Percentiles rank a stretch among this genome's conserved stretches.
Conservation (phyloP, 768 basidiomycete genomes). For the Cystobasidium ongulense region DNA sequence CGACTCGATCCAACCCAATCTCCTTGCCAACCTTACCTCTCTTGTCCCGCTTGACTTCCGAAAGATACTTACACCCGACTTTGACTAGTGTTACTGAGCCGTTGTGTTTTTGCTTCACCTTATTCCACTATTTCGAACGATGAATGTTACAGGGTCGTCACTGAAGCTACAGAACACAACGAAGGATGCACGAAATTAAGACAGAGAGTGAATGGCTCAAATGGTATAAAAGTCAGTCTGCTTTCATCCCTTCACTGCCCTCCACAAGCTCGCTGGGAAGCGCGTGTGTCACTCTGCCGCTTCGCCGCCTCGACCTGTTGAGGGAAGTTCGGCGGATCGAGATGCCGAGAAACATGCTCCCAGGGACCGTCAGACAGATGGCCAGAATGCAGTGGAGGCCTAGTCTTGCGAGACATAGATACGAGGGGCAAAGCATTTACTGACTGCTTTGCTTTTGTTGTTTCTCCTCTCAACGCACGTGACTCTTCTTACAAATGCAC, state of each 20-base stretch:
- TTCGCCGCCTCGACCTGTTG: too few relatives aligned
- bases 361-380: too few relatives aligned
- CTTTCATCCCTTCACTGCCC: neutral
- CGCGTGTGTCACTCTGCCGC: too few relatives aligned
- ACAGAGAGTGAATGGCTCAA: neutral
- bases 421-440: too few relatives aligned
- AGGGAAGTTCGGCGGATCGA: too few relatives aligned
- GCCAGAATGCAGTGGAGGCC: too few relatives aligned
- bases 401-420: too few relatives aligned
- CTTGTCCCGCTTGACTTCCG: neutral
- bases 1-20: too few relatives aligned
- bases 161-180: constrained; percentile 18
- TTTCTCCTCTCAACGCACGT: too few relatives aligned
- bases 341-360: too few relatives aligned
- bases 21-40: neutral
- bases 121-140: neutral
- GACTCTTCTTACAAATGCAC: neutral
- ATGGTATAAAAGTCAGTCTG: neutral
- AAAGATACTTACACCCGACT: neutral
- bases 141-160: constrained; percentile 1
- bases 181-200: constrained; percentile 12
- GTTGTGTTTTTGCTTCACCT: neutral
- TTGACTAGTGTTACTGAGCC: neutral
- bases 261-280: too few relatives aligned
- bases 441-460: too few relatives aligned